A percentile compares a stretch with the other conserved stretches of the same genome.
These are phyloP conservation scores for Cladobotryum protrusum DNA, from an alignment of 2,329 filamentous ascomycete genomes.

Conservation along the genomic window DNA sequence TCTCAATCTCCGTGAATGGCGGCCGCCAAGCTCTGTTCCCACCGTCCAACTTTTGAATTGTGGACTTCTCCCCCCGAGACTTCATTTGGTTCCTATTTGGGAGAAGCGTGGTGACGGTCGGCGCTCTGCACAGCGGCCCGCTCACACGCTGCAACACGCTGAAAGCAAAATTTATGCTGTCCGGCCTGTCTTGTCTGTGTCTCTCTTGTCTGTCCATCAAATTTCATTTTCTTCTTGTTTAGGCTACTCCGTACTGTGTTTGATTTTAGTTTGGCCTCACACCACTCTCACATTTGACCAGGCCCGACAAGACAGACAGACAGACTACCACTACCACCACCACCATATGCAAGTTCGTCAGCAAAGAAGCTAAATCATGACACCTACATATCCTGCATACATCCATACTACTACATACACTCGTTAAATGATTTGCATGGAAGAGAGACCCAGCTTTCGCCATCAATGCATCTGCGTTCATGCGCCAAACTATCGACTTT, in stretches of 20 bases:
- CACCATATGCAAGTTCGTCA: background rate
- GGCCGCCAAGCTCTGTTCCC: slow-evolving; percentile 13
- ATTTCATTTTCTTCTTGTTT: background rate
- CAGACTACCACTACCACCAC: too few relatives aligned
- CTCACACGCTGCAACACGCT: slow-evolving; percentile 13
- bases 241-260: too few relatives aligned
- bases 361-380: too few relatives aligned
- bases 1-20: slow-evolving; percentile 14
- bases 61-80: background rate
- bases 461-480: background rate
- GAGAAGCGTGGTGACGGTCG: slow-evolving; percentile 9
- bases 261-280: too few relatives aligned
- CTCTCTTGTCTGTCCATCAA: background rate
- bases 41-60: slow-evolving; percentile 7
- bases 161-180: background rate
- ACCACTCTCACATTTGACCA: too few relatives aligned
- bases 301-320: too few relatives aligned
- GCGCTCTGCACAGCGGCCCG: slow-evolving; percentile 13
- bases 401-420: too few relatives aligned
- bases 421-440: too few relatives aligned
- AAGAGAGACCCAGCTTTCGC: background rate
- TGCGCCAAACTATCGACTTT: background rate
- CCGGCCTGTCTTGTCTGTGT: background rate
- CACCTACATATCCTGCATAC: too few relatives aligned
- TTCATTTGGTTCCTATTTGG: slow-evolving; percentile 12